Evolutionary conservation across 768 basidiomycete species (phyloP), one percentile per base, ranked within the genome.

Genomic region (Collybia mongolica): DNA sequence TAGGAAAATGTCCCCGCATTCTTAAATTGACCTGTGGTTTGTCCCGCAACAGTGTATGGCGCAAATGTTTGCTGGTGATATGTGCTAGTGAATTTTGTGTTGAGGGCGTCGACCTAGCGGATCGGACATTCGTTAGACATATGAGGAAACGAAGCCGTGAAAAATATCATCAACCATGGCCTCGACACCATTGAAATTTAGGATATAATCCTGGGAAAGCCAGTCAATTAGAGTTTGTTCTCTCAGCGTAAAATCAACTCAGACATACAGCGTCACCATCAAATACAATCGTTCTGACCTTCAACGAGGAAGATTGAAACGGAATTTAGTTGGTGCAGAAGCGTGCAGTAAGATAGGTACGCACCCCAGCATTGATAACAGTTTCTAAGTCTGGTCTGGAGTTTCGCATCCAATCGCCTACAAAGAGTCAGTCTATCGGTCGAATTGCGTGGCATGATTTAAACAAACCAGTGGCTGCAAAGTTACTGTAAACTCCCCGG

Each of bases 381-480:
- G 62, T 72, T 62, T 84, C 81, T 19, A 86, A 65, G 51, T 76
- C 52, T 0, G 76, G 78, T 15, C 72, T 61, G 1, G 71, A 72
- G 49, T 70, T 75, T 40, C 71, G 65, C 80, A 84, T 84, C 81
- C 81, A 84, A 56, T 86, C 83, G 18, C 74, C 76, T 74, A 38
- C 1, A n/a, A 14, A 39, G 14, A 19, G 7, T 26, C 24, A 26
- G 4, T 26, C 24, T 26, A 26, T 26, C 24, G 18, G 15, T 6
- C 46, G 20, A 2, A 22, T 19, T n/a, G 9, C 5, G 1, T 15
- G 20, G 9, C 28, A 5, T 17, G 19, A 20, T 18, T 19, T 15
- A 14, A 37, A 44, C 58, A 61, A 65, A 63, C 79, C 80, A 14
- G 79, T 79, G 6, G 59, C 53, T 6, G 76, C 76, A 52, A 82